Percentiles rank a stretch among this genome's conserved stretches.
Conservation (phyloP, 768 basidiomycete species). For the Lactifluus rugatus region DNA sequence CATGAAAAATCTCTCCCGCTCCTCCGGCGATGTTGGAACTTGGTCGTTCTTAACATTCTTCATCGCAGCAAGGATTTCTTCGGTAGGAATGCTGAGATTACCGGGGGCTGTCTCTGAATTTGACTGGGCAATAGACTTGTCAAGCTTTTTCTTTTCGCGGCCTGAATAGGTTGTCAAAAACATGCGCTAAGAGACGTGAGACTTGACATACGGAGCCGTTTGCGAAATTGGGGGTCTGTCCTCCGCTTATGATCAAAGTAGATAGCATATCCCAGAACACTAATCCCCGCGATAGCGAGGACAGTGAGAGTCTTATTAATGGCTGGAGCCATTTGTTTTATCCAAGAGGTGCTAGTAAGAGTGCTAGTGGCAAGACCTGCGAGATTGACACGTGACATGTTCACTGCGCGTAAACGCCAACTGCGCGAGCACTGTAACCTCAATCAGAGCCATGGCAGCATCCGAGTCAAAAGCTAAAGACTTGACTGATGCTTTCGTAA, state of each 20-base stretch:
- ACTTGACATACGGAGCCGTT: conserved; percentile 40
- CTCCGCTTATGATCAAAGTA: conserved; percentile 96
- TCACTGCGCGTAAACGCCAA: neutral
- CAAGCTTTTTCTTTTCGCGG: conserved; percentile 86
- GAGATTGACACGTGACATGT: neutral
- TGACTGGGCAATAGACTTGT: conserved; percentile 44
- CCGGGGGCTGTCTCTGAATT: conserved; percentile 24
- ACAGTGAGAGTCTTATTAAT: conserved; percentile 31
- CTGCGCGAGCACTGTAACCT: too few species aligned
- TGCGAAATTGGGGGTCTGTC: conserved; percentile 80
- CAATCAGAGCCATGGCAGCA: too few species aligned
- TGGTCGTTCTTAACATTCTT: conserved; percentile 60
- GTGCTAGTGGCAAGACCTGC: too few species aligned
- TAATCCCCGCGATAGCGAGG: conserved; percentile 35
- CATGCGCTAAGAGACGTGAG: neutral
- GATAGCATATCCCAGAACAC: conserved; percentile 71
- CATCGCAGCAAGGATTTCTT: conserved; percentile 54
- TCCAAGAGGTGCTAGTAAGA: neutral
- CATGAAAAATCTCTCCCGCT: conserved; percentile 89
- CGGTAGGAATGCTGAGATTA: conserved; percentile 31
- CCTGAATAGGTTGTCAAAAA: conserved; percentile 35
- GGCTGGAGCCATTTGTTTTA: conserved; percentile 4
- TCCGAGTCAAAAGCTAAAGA: too few species aligned
- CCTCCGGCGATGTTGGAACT: conserved; percentile 56
- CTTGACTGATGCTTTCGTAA: conserved; percentile 35